Evolutionary conservation across 257 asterid genomes (phyloP).

Genomic region (Capsicum rhomboideum): DNA sequence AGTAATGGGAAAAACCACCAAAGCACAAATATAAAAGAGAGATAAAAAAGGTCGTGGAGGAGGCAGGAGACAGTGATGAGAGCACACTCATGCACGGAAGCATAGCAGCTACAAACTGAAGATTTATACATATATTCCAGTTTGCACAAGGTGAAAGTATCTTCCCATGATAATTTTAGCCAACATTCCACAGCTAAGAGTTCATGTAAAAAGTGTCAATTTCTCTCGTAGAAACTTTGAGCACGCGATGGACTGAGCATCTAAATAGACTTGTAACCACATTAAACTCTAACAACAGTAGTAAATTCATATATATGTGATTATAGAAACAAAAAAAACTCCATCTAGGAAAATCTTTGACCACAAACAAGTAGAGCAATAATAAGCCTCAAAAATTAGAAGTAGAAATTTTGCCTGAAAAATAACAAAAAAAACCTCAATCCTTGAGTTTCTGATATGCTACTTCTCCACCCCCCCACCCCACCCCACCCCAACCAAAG

Average conservation of each 20-base stretch:
- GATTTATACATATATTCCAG: not conserved
- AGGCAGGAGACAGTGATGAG: not conserved
- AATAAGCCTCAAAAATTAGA: not conserved
- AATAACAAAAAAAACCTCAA: not conserved
- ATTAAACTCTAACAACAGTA: not conserved
- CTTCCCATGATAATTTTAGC: not conserved
- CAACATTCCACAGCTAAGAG: not conserved
- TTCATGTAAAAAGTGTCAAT: not conserved
- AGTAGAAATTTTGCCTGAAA: not conserved
- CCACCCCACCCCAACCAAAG: not conserved
- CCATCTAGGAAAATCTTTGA: not conserved
- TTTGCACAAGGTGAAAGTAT: not conserved
- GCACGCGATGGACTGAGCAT: not conserved
- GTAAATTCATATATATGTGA: not conserved
- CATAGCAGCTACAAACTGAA: not conserved
- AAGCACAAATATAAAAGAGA: not conserved
- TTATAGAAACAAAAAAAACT: not conserved
- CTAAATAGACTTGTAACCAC: not conserved
- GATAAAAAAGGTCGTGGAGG: not conserved
- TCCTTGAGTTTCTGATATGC: not conserved
- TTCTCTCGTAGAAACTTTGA: not conserved
- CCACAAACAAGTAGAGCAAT: not conserved
- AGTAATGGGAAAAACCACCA: not conserved
- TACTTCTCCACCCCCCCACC: not conserved
- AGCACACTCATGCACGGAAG: not conserved